A percentile compares a stretch with the other conserved stretches of the same genome.
phyloP scores from a whole-genome alignment of 1,284 basidiomycete genomes.

The Boletellus deceptivus region DNA sequence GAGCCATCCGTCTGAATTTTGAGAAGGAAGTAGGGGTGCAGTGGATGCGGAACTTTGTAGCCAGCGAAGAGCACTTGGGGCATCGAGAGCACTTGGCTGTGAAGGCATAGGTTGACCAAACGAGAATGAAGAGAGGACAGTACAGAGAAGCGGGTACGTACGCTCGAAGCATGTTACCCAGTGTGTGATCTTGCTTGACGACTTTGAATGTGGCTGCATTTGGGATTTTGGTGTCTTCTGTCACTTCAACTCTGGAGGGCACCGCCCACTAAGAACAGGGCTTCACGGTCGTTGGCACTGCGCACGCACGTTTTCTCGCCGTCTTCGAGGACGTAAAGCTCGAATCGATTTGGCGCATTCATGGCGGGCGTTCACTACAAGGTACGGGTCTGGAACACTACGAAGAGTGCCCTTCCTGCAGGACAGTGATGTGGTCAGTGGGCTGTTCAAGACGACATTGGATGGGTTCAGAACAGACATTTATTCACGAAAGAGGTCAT shows the following conservation, averaged over 20 bases:
- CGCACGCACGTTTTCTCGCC: slow-evolving; percentile 85
- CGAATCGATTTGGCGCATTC: slow-evolving; percentile 93
- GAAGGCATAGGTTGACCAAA: slow-evolving; percentile 15
- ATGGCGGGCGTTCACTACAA: slow-evolving; percentile 40
- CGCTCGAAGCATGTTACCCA: slow-evolving; percentile 95
- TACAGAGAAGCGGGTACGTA: slow-evolving; percentile 43
- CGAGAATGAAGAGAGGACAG: not conserved
- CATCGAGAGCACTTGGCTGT: slow-evolving; percentile 83
- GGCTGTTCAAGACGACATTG: not conserved
- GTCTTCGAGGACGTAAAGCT: slow-evolving; percentile 88
- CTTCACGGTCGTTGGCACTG: not conserved
- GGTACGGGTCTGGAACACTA: not conserved
- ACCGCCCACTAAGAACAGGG: not conserved
- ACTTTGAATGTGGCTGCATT: slow-evolving; percentile 95
- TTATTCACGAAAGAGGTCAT: slow-evolving; percentile 56
- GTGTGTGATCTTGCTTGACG: slow-evolving; percentile 95
- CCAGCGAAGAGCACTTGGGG: slow-evolving; percentile 91
- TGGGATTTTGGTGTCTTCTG: slow-evolving; percentile 95
- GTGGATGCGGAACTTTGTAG: slow-evolving; percentile 96
- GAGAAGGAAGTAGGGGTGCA: slow-evolving; percentile 90
- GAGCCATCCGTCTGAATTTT: slow-evolving; percentile 95
- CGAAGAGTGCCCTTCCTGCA: not conserved
- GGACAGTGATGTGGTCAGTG: slow-evolving; percentile 2
- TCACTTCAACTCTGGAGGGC: slow-evolving; percentile 73
- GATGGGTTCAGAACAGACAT: slow-evolving; percentile 8